phyloP scores from a whole-genome alignment of 768 basidiomycete genomes.

The Leccinum aurantiacum region DNA sequence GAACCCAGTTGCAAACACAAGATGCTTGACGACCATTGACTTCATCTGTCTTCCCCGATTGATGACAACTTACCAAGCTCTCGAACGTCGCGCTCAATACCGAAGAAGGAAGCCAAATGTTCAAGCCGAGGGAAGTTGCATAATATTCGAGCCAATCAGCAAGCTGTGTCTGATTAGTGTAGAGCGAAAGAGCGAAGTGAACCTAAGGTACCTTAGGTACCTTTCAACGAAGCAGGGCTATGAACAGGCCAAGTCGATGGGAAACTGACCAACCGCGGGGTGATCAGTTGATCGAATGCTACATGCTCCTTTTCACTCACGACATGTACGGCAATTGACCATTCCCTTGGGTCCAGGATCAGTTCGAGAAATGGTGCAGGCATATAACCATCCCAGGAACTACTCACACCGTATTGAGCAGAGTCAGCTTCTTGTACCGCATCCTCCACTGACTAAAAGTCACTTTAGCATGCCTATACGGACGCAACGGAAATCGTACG shows the following conservation, averaged over 20 bases:
- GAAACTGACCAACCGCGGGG: slow-evolving; percentile 37
- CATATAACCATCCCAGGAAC: slow-evolving; percentile 7
- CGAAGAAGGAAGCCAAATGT: slow-evolving; percentile 56
- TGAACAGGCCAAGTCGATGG: slow-evolving; percentile 54
- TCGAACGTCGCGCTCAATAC: slow-evolving; percentile 36
- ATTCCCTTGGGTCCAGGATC: slow-evolving; percentile 36
- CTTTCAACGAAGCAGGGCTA: slow-evolving; percentile 46
- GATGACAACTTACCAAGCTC: slow-evolving; percentile 45
- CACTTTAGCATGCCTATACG: slow-evolving; percentile 1
- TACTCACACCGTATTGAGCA: slow-evolving; percentile 53
- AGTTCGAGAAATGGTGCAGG: not conserved
- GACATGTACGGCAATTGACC: slow-evolving; percentile 57
- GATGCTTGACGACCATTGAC: slow-evolving; percentile 43
- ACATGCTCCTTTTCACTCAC: slow-evolving; percentile 31
- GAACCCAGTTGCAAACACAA: slow-evolving; percentile 57
- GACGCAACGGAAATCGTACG: slow-evolving; percentile 10
- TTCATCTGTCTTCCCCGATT: slow-evolving; percentile 30
- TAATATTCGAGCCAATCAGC: slow-evolving; percentile 67
- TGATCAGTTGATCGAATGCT: not conserved
- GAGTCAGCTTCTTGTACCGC: slow-evolving; percentile 53
- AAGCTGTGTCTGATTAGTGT: slow-evolving; percentile 35
- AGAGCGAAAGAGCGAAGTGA: not conserved
- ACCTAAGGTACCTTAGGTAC: slow-evolving; percentile 21
- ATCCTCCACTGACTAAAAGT: slow-evolving; percentile 44
- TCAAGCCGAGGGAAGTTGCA: slow-evolving; percentile 54